Conservation (phyloP, 2,329 filamentous ascomycete genomes). For the Penicillium crustosum region DNA sequence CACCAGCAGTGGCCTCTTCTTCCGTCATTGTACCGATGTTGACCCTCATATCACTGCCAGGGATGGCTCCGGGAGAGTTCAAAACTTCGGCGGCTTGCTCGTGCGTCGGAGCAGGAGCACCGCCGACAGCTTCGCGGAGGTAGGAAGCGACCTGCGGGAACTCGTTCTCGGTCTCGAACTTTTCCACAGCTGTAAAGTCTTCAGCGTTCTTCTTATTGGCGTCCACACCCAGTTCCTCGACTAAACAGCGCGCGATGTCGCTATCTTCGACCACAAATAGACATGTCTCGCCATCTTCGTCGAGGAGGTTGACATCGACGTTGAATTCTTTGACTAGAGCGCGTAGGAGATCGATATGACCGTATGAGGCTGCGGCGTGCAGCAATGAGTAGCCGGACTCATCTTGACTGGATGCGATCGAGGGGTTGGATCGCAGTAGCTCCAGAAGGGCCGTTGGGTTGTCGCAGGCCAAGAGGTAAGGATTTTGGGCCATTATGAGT, state of each 20-base stretch:
- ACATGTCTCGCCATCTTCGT: constrained; percentile 93
- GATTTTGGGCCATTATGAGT: constrained; percentile 52
- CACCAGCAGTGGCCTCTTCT: constrained; percentile 54
- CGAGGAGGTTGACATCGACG: constrained; percentile 76
- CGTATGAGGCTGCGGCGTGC: constrained; percentile 91
- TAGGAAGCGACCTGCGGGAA: constrained; percentile 75
- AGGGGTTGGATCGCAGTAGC: constrained; percentile 70
- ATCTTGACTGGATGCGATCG: constrained; percentile 78
- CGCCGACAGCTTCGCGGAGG: constrained; percentile 49
- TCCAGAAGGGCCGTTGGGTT: constrained; percentile 71
- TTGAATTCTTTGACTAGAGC: constrained; percentile 72
- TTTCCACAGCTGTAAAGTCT: constrained; percentile 76
- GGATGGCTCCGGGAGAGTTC: constrained; percentile 61
- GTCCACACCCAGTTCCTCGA: constrained; percentile 79
- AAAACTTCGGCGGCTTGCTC: constrained; percentile 34
- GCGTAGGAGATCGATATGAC: constrained; percentile 76
- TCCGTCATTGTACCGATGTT: constrained; percentile 73
- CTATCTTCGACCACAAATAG: constrained; percentile 86
- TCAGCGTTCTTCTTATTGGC: constrained; percentile 66
- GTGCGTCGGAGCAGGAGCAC: constrained; percentile 25
- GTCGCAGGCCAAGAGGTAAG: constrained; percentile 77
- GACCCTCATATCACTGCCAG: constrained; percentile 69
- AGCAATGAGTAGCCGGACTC: constrained; percentile 91
- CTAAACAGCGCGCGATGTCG: constrained; percentile 72
- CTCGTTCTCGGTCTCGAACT: constrained; percentile 75